Conservation (phyloP, 1,284 basidiomycete species). For the Malassezia globosa region DNA sequence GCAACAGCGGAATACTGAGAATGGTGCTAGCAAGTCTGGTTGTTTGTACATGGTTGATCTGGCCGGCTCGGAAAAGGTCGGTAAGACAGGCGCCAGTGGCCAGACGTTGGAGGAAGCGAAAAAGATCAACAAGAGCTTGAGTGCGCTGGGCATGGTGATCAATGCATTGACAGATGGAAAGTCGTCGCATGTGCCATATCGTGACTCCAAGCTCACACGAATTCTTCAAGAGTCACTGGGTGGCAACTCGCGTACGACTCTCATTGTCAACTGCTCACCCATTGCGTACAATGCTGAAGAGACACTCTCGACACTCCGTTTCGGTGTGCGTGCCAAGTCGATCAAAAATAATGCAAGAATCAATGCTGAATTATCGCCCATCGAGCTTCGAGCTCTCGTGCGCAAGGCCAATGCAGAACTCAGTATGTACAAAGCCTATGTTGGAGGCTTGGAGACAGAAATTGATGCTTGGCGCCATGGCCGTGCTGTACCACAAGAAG, state of each 20-base stretch:
- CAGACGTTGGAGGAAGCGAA: slow-evolving; percentile 99
- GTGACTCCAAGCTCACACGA: slow-evolving; percentile 84
- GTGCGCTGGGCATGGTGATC: slow-evolving; percentile 98
- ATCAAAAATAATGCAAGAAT: slow-evolving; percentile 99
- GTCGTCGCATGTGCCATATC: slow-evolving; percentile 92
- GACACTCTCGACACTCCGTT: slow-evolving; percentile 90
- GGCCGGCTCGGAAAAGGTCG: slow-evolving; percentile 97
- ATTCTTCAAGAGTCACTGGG: slow-evolving; percentile 91
- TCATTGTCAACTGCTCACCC: slow-evolving; percentile 98
- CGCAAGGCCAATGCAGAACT: slow-evolving; percentile 57
- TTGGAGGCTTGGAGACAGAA: slow-evolving; percentile 84
- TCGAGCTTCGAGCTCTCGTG: slow-evolving; percentile 84
- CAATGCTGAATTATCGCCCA: slow-evolving; percentile 91
- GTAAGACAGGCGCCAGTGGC: slow-evolving; percentile 96
- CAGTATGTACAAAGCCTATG: slow-evolving; percentile 49
- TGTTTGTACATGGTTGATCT: slow-evolving; percentile 96
- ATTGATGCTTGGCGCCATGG: slow-evolving; percentile 80
- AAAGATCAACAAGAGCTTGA: slow-evolving; percentile 98
- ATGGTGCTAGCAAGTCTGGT: slow-evolving; percentile 86
- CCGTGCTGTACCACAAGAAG: slow-evolving; percentile 61
- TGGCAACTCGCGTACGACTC: slow-evolving; percentile 94
- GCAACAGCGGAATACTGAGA: slow-evolving; percentile 89
- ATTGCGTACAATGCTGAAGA: slow-evolving; percentile 93
- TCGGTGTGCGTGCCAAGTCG: slow-evolving; percentile 86
- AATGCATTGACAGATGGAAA: slow-evolving; percentile 85